A percentile compares a stretch with the other conserved stretches of the same genome.
Evolutionary conservation across 1,284 basidiomycete genomes (phyloP).

Genomic region (Termitomyces sp.): DNA sequence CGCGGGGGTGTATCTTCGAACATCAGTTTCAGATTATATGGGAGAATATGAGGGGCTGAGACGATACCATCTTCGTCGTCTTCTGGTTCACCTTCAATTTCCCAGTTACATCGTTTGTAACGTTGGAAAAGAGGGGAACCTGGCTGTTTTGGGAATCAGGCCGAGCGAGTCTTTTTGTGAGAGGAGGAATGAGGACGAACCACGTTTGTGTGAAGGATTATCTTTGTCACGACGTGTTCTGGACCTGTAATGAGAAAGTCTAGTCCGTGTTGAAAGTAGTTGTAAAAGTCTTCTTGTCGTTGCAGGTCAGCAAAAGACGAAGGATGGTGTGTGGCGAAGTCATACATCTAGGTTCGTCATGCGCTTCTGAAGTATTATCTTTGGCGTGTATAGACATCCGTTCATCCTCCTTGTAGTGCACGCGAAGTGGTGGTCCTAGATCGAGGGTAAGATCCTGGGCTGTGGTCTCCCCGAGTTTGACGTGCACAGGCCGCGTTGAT

Average conservation of each 20-base stretch:
- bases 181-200: slow-evolving; percentile 38
- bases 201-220: slow-evolving; percentile 81
- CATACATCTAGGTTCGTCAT: slow-evolving; percentile 43
- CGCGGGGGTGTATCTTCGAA: slow-evolving; percentile 58
- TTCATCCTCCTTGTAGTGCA: slow-evolving; percentile 85
- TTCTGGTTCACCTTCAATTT: slow-evolving; percentile 67
- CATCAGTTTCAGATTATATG: slow-evolving; percentile 1
- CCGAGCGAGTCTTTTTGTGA: not conserved
- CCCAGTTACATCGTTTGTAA: slow-evolving; percentile 87
- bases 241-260: slow-evolving; percentile 77
- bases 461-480: slow-evolving; percentile 76
- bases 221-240: slow-evolving; percentile 75
- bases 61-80: slow-evolving; percentile 68
- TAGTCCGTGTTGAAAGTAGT: slow-evolving; percentile 85
- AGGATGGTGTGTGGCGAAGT: not conserved
- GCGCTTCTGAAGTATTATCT: slow-evolving; percentile 32
- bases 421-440: slow-evolving; percentile 71
- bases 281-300: slow-evolving; percentile 75
- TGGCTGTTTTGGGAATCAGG: slow-evolving; percentile 44
- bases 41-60: not conserved
- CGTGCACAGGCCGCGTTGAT: slow-evolving; percentile 44
- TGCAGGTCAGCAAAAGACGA: not conserved
- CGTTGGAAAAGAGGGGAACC: slow-evolving; percentile 84
- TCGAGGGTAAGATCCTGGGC: slow-evolving; percentile 78
- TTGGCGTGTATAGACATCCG: slow-evolving; percentile 76